Conservation (phyloP, 345 rosid genomes). For the Camelina laxa region DNA sequence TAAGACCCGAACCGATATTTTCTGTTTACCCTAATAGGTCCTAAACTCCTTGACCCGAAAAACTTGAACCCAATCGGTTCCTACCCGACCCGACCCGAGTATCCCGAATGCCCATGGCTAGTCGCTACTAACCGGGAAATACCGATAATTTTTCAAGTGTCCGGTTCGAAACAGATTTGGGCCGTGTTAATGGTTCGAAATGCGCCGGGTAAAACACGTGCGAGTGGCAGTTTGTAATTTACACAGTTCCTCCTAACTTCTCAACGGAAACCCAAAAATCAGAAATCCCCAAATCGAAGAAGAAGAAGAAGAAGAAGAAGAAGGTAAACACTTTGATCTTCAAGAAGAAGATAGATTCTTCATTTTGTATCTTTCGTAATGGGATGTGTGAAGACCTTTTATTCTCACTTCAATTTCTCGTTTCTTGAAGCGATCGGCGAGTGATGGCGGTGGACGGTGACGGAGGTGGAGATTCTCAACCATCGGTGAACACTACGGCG, state of each 20-base stretch:
- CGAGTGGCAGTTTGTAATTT: not conserved
- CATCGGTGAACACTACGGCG: not conserved
- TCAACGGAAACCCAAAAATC: conserved; percentile 23
- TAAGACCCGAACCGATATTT: too few relatives aligned
- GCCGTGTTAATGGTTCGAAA: not conserved
- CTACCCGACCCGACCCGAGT: too few relatives aligned
- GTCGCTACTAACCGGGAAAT: too few relatives aligned
- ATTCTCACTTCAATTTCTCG: not conserved
- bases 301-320: not conserved
- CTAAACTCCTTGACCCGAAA: too few relatives aligned
- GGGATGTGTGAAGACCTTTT: too few relatives aligned
- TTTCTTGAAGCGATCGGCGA: conserved; percentile 3
- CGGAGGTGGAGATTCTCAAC: conserved; percentile 20
- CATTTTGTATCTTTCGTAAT: too few relatives aligned
- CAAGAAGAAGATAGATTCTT: too few relatives aligned
- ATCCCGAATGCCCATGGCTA: too few relatives aligned
- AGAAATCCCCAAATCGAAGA: conserved; percentile 12
- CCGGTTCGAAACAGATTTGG: not conserved
- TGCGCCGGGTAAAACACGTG: conserved; percentile 11
- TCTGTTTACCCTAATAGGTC: too few relatives aligned
- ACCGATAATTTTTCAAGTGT: not conserved
- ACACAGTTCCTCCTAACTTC: too few relatives aligned
- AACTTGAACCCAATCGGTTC: too few relatives aligned
- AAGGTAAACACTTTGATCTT: not conserved
- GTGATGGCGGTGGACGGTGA: conserved; percentile 35